Base-by-base conservation (phyloP, 768 basidiomycete genomes). In the Chlorophyllum brunneum region DNA sequence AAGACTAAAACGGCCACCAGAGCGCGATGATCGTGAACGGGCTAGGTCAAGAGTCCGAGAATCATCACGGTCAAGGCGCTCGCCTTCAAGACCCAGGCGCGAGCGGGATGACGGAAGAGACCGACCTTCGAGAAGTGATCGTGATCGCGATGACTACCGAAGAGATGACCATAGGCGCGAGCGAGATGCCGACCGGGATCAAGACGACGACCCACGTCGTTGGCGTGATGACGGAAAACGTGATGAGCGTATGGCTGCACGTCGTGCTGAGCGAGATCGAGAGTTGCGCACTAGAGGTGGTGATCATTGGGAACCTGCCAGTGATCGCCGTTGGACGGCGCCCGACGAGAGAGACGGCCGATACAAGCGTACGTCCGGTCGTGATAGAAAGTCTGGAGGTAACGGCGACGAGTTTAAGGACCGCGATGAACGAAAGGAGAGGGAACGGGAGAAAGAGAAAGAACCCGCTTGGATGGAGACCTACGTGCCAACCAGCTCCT, bases 391-490 rank as follows among this genome's bases (percentile, higher is more conserved):
- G 58, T 39, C 61, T 40, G 73, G 67, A 13, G 59, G 60, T 33
- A 49, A 46, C 23, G 46, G 54, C 16, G 78, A 76, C 15, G 75
- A 78, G n/a, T 68, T 62, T 11, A 78, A 71, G 47, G 78, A 77
- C 36, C 69, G 70, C 48, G 77, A 80, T n/a, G 74, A 79, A 23
- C 66, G 69, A 20, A 68, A 69, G 52, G 74, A 84, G 46, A 74
- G 77, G 52, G 74, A 84, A 45, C 74, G 77, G 51, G 83, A 83
- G 58, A 82, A 80, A 59, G 91, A 93, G 71, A 90, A 87, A 61
- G 91, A 92, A 63, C 91, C 90, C 20, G 90, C 90, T 15, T 93
- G 90, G 90, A 93, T 93, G 90, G 91, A 92, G 58, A 83, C 87
- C 16, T 91, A 90, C 63, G 77, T 91, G 55, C 88, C 89, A 10